Evolutionary conservation across 2,329 filamentous ascomycete species (phyloP), one percentile per base, ranked within the genome.

Genomic region (Colletotrichum sp.): DNA sequence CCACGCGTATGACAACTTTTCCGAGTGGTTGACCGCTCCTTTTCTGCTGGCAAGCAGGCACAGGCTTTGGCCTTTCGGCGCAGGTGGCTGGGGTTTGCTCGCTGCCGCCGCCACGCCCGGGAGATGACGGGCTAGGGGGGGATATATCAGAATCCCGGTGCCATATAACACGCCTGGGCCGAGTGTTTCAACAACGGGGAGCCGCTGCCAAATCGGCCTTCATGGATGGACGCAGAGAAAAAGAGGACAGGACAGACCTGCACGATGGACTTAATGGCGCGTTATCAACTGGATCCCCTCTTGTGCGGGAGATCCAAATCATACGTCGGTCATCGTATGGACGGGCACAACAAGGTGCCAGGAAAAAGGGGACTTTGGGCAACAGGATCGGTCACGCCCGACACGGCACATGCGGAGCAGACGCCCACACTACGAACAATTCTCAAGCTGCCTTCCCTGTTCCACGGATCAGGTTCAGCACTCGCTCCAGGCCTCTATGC

Each of bases 141-240:
- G 39, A 52, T 73, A 73, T 73, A 73, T 72, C 44, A 72, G 57
- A 76, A 59, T 69, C 73, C 70, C 59, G 21, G 57, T 26, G 57
- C 34, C 69, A 44, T 76, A 76, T 72, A 55, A 76, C 63, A 44
- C 44, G 59, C 55, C 69, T 68, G 55, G 69, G 30, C 69, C 69
- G 62, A 75, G 63, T 68, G 73, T 76, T 76, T 76, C 73, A 76
- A 76, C 57, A 71, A 26, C 30, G 39, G 68, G n/a, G 39, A 69
- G 73, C 32, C 39, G 69, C 69, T 76, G 63, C 34, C 69, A 73
- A 36, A 59, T 24, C 57, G 32, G 30, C 57, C 24, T 62, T 55
- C 28, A n/a, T 64, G 55, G 73, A 39, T 64, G 55, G 73, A 68
- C 55, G 30, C 64, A 28, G 63, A 49, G 24, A 15, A 36, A 63